Conservation (phyloP, 2,329 filamentous ascomycete genomes). For the Sarocladiaceae sp. region DNA sequence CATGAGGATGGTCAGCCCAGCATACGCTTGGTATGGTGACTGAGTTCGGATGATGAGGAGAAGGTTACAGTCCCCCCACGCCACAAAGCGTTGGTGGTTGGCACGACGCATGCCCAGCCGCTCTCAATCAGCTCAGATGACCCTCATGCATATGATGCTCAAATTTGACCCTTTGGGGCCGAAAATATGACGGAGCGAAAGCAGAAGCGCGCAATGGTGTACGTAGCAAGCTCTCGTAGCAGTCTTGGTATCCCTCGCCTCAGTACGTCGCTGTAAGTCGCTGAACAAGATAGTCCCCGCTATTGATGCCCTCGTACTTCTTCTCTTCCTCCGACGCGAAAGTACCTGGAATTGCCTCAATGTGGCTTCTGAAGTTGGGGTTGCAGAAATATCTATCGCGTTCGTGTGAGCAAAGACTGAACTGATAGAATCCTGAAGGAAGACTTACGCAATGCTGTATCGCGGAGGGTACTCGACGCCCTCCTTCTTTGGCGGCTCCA, state of each 20-base stretch:
- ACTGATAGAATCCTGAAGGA: not conserved
- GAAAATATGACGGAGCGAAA: too few relatives aligned
- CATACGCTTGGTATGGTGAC: not conserved
- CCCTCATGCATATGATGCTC: not conserved
- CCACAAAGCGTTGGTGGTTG: not conserved
- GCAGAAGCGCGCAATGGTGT: too few relatives aligned
- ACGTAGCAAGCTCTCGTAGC: too few relatives aligned
- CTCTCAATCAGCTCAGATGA: not conserved
- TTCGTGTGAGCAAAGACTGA: slow-evolving; percentile 9
- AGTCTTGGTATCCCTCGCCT: too few relatives aligned
- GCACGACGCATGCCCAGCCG: not conserved
- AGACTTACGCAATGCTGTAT: slow-evolving; percentile 73
- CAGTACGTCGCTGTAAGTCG: slow-evolving; percentile 70
- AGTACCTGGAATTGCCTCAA: slow-evolving; percentile 77
- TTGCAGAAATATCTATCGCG: slow-evolving; percentile 76
- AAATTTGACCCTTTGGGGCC: too few relatives aligned
- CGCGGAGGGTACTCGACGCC: slow-evolving; percentile 61
- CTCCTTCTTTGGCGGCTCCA: slow-evolving; percentile 65
- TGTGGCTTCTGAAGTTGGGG: slow-evolving; percentile 67
- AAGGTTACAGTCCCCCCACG: not conserved
- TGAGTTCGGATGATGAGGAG: slow-evolving; percentile 2
- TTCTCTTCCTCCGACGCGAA: slow-evolving; percentile 58
- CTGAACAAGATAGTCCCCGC: slow-evolving; percentile 74
- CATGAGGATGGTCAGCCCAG: not conserved
- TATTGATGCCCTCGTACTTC: slow-evolving; percentile 73